Percentiles rank a stretch among this genome's conserved stretches.
phyloP scores from a whole-genome alignment of 495 filamentous ascomycete genomes.

The Cudoniella acicularis region DNA sequence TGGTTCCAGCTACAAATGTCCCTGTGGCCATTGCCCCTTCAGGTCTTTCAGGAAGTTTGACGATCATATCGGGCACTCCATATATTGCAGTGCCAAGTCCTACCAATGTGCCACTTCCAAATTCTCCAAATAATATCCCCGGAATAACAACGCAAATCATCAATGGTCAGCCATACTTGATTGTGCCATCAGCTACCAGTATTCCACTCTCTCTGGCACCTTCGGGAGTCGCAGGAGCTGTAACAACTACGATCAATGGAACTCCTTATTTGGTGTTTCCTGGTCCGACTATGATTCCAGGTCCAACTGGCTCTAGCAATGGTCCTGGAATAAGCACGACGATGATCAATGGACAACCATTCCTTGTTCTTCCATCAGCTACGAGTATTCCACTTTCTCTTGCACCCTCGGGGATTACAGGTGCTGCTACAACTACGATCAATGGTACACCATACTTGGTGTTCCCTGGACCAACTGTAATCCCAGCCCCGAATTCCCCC shows the following conservation, averaged over 20 bases:
- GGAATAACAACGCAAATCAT: conserved; percentile 1
- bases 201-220: not conserved
- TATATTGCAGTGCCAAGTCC: not conserved
- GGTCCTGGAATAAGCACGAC: not conserved
- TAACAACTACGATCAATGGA: conserved; percentile 9
- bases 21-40: not conserved
- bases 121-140: not conserved
- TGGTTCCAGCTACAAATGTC: conserved; percentile 3
- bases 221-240: not conserved
- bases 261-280: conserved; percentile 1
- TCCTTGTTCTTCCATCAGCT: conserved; percentile 1
- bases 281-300: not conserved
- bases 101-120: not conserved
- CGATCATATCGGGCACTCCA: not conserved
- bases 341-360: conserved; percentile 5
- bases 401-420: conserved; percentile 11
- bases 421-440: conserved; percentile 7
- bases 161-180: not conserved
- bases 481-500: not conserved
- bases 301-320: not conserved
- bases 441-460: conserved; percentile 12
- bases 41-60: not conserved
- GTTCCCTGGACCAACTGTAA: conserved; percentile 6
- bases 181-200: not conserved
- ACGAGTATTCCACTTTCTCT: conserved; percentile 11